Conservation (phyloP, 306 rosid genomes). For the Myrica gale region DNA sequence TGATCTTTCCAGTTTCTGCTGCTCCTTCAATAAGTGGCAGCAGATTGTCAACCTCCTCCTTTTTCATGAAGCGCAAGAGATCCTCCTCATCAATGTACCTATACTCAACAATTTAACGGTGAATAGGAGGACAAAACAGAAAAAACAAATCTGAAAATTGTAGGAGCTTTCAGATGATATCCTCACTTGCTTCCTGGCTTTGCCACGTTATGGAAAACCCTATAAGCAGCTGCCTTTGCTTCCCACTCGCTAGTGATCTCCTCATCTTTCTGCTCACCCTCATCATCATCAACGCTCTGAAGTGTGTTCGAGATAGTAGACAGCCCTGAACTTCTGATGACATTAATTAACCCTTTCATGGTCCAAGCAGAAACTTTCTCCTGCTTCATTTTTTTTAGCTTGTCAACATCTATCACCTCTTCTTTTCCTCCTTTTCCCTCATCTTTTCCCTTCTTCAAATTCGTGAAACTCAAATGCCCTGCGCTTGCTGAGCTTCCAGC, state of each 20-base stretch:
- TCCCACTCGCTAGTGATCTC: constrained; percentile 81
- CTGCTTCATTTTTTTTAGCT: constrained; percentile 69
- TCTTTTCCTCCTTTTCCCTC: constrained; percentile 42
- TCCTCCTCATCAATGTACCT: constrained; percentile 82
- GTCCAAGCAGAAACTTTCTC: constrained; percentile 89
- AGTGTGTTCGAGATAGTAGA: constrained; percentile 63
- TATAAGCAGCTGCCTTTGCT: constrained; percentile 71
- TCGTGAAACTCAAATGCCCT: constrained; percentile 57
- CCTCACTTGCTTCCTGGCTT: constrained; percentile 62
- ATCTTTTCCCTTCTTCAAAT: constrained; percentile 29
- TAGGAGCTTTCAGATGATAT: constrained; percentile 3
- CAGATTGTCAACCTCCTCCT: constrained; percentile 65
- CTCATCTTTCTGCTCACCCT: constrained; percentile 42
- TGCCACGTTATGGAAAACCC: constrained; percentile 66
- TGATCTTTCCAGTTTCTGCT: constrained; percentile 58
- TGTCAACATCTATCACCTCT: constrained; percentile 81
- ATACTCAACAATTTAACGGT: constrained; percentile 2
- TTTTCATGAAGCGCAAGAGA: constrained; percentile 64
- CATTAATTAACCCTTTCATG: constrained; percentile 69
- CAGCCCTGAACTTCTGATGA: constrained; percentile 60
- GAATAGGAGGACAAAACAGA: neutral
- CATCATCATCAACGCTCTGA: constrained; percentile 40
- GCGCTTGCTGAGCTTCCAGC: constrained; percentile 37
- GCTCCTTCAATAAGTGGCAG: constrained; percentile 74
- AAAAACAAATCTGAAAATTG: neutral